These are phyloP conservation scores for Drosera capensis DNA, from an alignment of 148 eudicot species.

Conservation along the genomic window DNA sequence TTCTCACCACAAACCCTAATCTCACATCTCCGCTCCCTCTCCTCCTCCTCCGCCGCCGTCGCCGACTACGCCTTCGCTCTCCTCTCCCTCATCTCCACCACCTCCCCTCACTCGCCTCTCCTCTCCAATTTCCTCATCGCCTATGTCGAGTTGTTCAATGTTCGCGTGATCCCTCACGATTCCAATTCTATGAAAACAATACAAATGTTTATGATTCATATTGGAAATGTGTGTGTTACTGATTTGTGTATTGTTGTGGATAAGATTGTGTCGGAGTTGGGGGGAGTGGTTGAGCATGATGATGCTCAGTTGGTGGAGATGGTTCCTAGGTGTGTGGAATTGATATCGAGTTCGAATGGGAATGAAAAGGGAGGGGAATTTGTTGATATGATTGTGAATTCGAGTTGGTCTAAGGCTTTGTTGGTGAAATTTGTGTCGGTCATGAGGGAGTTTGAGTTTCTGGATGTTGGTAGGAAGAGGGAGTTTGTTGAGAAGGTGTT, in stretches of 20 bases:
- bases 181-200: conserved; percentile 14
- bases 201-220: conserved; percentile 20
- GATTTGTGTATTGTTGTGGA: conserved; percentile 16
- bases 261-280: conserved; percentile 11
- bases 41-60: conserved; percentile 15
- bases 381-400: conserved; percentile 14
- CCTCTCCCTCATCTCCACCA: conserved; percentile 19
- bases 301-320: conserved; percentile 27
- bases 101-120: conserved; percentile 16
- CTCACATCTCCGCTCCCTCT: conserved; percentile 28
- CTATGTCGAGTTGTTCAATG: conserved; percentile 23
- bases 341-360: conserved; percentile 16
- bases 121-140: conserved; percentile 18
- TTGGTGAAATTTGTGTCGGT: conserved; percentile 30
- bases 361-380: conserved; percentile 3
- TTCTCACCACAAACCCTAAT: conserved; percentile 24
- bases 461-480: conserved; percentile 17
- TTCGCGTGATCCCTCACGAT: conserved; percentile 26
- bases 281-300: conserved; percentile 17
- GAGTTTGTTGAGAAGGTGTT: conserved; percentile 33
- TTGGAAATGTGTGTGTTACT: conserved; percentile 8
- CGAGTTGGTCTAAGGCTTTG: conserved; percentile 29
- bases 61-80: conserved; percentile 28
- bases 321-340: conserved; percentile 22
- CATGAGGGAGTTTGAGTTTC: conserved; percentile 22